Percentiles rank a stretch among this genome's conserved stretches.
These are phyloP conservation scores for Lentinula novae-zelandiae DNA, from an alignment of 1,284 basidiomycete genomes.

Conservation along the genomic window DNA sequence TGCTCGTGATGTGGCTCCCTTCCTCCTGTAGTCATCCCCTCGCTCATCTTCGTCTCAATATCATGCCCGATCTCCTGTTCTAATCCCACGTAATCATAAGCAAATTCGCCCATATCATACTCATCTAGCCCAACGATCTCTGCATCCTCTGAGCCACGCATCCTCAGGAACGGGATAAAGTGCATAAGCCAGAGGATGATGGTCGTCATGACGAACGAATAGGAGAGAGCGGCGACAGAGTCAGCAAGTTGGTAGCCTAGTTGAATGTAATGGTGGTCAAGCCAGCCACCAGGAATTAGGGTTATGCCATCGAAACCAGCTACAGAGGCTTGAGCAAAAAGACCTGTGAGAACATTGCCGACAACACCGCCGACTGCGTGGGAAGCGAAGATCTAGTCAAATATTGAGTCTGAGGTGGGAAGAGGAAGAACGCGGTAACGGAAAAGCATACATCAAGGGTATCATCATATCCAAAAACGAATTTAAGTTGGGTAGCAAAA, in stretches of 20 bases:
- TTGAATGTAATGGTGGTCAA: slow-evolving; percentile 65
- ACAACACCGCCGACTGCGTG: slow-evolving; percentile 88
- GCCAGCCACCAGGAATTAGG: slow-evolving; percentile 64
- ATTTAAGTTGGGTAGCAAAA: slow-evolving; percentile 94
- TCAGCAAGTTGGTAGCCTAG: slow-evolving; percentile 70
- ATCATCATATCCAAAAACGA: slow-evolving; percentile 71
- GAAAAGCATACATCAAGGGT: slow-evolving; percentile 65
- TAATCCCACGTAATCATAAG: slow-evolving; percentile 32
- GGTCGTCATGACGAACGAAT: slow-evolving; percentile 65
- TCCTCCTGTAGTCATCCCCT: slow-evolving; percentile 10
- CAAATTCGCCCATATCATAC: slow-evolving; percentile 78
- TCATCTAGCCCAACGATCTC: slow-evolving; percentile 85
- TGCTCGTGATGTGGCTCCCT: slow-evolving; percentile 11
- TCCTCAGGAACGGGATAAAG: slow-evolving; percentile 71
- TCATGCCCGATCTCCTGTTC: slow-evolving; percentile 18
- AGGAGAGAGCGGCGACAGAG: slow-evolving; percentile 50
- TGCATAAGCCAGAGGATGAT: slow-evolving; percentile 80
- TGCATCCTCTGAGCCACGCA: slow-evolving; percentile 68
- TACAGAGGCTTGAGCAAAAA: slow-evolving; percentile 58
- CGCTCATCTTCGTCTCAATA: slow-evolving; percentile 12
- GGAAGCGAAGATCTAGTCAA: slow-evolving; percentile 75
- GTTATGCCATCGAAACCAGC: slow-evolving; percentile 64
- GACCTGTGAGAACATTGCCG: slow-evolving; percentile 81
- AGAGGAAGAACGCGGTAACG: not conserved
- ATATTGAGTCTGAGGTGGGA: not conserved